Percentiles rank a stretch among this genome's conserved stretches.
Conservation (phyloP, 2,329 filamentous ascomycete genomes). For the Helminthosporium solani region DNA sequence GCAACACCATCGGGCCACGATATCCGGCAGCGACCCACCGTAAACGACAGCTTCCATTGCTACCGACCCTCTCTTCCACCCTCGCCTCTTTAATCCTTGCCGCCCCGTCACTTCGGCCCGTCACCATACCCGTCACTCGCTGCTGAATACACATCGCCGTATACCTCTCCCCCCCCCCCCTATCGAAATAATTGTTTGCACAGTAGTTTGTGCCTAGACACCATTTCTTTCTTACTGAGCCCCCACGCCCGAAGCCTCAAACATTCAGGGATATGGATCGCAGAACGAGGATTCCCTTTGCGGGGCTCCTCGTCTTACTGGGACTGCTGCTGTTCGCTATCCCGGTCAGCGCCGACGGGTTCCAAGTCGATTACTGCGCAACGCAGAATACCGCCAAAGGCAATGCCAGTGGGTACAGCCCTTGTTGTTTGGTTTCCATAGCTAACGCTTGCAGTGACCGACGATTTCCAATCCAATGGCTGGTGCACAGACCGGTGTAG, state of each 20-base stretch:
- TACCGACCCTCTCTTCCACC: not conserved
- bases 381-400: slow-evolving; percentile 45
- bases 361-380: slow-evolving; percentile 46
- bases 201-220: not conserved
- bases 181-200: too few species aligned
- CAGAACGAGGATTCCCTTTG: slow-evolving; percentile 8
- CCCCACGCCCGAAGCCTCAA: slow-evolving; percentile 4
- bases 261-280: slow-evolving; percentile 16
- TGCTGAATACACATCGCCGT: not conserved
- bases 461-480: slow-evolving; percentile 64
- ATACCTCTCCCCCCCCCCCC: not conserved
- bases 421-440: not conserved
- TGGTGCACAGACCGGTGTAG: slow-evolving; percentile 64
- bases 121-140: not conserved
- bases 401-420: slow-evolving; percentile 36
- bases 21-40: not conserved
- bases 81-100: not conserved
- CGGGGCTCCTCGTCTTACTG: slow-evolving; percentile 22
- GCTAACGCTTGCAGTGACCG: slow-evolving; percentile 19
- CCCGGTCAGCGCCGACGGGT: slow-evolving; percentile 15
- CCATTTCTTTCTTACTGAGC: slow-evolving; percentile 2
- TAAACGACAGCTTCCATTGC: not conserved
- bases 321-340: slow-evolving; percentile 17
- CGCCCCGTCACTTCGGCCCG: not conserved
- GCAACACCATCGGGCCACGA: slow-evolving; percentile 1